These are phyloP conservation scores for Fusarium ramigenum DNA, from an alignment of 2,329 filamentous ascomycete species.

Conservation along the genomic window DNA sequence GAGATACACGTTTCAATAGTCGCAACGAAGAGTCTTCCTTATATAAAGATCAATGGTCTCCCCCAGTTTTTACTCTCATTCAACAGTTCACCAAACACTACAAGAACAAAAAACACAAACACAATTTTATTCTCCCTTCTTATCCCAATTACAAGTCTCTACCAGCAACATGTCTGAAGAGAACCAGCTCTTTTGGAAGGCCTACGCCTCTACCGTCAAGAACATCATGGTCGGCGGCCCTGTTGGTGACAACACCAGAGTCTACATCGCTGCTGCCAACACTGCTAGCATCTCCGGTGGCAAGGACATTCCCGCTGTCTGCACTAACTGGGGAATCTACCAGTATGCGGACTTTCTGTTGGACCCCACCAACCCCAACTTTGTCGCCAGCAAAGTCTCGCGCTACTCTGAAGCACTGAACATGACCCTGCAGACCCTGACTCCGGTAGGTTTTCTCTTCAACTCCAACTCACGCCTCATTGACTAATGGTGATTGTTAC, in stretches of 20 bases:
- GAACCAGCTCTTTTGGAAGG: background rate
- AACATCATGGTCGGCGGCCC: background rate
- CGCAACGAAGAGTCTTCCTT: rapidly evolving
- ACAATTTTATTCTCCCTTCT: background rate
- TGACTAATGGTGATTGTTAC: rapidly evolving
- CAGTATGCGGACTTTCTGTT: background rate
- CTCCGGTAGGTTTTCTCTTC: background rate
- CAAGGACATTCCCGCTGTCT: background rate
- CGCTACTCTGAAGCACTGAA: background rate
- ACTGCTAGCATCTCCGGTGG: background rate
- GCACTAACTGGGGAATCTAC: background rate
- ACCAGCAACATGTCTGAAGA: background rate
- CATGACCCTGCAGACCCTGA: background rate
- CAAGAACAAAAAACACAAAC: background rate
- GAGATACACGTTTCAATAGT: rapidly evolving
- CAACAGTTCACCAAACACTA: background rate
- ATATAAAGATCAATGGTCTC: background rate
- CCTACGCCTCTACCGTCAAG: background rate
- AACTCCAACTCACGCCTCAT: no score
- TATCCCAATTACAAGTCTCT: rapidly evolving
- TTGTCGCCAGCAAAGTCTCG: background rate
- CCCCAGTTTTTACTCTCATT: no score
- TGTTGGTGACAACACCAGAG: background rate
- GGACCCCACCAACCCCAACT: background rate
- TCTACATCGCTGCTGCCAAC: background rate